A percentile compares a stretch with the other conserved stretches of the same genome.
These are phyloP conservation scores for Phytophthora pisi DNA, from an alignment of 352 stramenopile species.

Conservation along the genomic window DNA sequence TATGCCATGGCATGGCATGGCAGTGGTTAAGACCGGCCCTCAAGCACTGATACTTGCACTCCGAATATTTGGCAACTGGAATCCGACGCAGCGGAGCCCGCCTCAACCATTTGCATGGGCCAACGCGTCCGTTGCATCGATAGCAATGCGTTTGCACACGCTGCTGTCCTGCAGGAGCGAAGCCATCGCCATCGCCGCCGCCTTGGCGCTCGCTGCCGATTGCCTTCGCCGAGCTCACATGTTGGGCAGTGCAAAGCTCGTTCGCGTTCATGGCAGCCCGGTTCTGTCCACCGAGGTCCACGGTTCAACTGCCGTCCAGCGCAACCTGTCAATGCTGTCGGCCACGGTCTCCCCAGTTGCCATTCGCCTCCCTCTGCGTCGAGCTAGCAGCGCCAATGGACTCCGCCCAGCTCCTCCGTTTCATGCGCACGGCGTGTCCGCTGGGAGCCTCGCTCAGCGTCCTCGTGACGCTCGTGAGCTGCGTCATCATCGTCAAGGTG, in stretches of 20 bases:
- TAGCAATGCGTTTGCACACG: no score
- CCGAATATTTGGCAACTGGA: no score
- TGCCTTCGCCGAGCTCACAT: slow-evolving; percentile 24
- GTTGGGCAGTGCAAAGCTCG: slow-evolving; percentile 33
- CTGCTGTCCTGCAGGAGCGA: neutral
- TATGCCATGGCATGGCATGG: no score
- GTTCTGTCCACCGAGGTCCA: slow-evolving; percentile 12
- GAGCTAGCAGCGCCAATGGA: slow-evolving; percentile 24
- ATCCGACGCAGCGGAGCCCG: no score
- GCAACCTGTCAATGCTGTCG: slow-evolving; percentile 20
- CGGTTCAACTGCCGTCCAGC: slow-evolving; percentile 22
- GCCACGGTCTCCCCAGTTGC: slow-evolving; percentile 2
- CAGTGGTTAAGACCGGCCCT: no score
- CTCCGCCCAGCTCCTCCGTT: slow-evolving; percentile 20
- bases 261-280: slow-evolving; percentile 13
- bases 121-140: no score
- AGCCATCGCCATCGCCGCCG: neutral
- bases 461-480: slow-evolving; percentile 55
- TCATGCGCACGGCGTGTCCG: slow-evolving; percentile 39
- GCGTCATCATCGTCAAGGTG: slow-evolving; percentile 62
- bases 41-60: no score
- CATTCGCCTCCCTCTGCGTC: slow-evolving; percentile 13
- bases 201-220: no score
- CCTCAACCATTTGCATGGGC: no score
- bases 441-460: slow-evolving; percentile 47